phyloP scores from a whole-genome alignment of 371 early-diverging fungal genomes.

The Dichotomocladium elegans region DNA sequence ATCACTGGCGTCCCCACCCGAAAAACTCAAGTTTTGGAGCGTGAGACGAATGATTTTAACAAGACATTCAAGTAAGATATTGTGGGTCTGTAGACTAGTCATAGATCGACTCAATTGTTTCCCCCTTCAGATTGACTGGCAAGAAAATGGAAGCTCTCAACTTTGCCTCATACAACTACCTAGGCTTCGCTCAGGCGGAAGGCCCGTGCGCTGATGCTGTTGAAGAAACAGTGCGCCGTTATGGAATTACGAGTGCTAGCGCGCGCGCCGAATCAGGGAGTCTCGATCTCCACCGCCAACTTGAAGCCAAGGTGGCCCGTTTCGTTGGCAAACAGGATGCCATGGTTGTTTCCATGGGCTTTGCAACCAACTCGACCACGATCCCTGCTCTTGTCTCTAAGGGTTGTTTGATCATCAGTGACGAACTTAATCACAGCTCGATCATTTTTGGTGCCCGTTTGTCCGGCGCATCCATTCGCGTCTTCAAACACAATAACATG shows the following conservation, averaged over 20 bases:
- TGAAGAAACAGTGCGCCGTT: slow-evolving; percentile 60
- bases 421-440: slow-evolving; percentile 98
- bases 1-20: slow-evolving; percentile 95
- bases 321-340: slow-evolving; percentile 63
- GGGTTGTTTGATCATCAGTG: slow-evolving; percentile 93
- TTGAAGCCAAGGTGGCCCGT: slow-evolving; percentile 90
- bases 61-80: slow-evolving; percentile 65
- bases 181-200: slow-evolving; percentile 94
- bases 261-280: slow-evolving; percentile 73
- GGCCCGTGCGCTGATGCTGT: slow-evolving; percentile 95
- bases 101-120: neutral
- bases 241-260: slow-evolving; percentile 68
- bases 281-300: slow-evolving; percentile 69
- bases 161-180: slow-evolving; percentile 98
- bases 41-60: slow-evolving; percentile 83
- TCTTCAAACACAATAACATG: slow-evolving; percentile 95
- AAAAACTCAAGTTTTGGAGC: slow-evolving; percentile 83
- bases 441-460: slow-evolving; percentile 95
- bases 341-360: slow-evolving; percentile 51
- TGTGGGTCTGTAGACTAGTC: no score
- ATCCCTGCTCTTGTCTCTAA: slow-evolving; percentile 92
- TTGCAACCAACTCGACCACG: slow-evolving; percentile 98
- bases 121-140: slow-evolving; percentile 70
- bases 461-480: slow-evolving; percentile 91
- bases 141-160: slow-evolving; percentile 84